phyloP scores from a whole-genome alignment of 179 eudicot species.

The Beta lomatogona region DNA sequence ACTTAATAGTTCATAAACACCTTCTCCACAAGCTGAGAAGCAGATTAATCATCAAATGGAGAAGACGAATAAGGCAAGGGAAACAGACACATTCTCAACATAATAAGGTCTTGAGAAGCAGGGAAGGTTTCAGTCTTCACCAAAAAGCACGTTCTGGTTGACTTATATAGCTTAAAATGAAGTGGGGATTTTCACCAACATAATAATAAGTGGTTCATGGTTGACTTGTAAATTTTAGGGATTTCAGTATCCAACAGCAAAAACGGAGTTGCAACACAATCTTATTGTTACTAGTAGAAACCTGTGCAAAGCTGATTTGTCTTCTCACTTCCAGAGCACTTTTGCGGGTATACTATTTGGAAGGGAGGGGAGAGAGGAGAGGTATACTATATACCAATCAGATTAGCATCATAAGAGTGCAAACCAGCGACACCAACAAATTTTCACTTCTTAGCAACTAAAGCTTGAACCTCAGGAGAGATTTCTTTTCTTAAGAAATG shows the following conservation, averaged over 20 bases:
- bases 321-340: not conserved
- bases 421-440: not conserved
- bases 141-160: not conserved
- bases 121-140: not conserved
- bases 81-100: not conserved
- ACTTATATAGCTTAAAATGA: not conserved
- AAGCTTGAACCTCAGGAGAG: not conserved
- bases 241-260: not conserved
- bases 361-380: too few relatives aligned
- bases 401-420: not conserved
- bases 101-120: not conserved
- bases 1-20: not conserved
- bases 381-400: not conserved
- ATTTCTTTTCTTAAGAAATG: too few relatives aligned
- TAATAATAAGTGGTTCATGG: not conserved
- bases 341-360: not conserved
- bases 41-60: not conserved
- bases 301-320: too few relatives aligned
- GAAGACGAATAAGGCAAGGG: not conserved
- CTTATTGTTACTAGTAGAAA: not conserved
- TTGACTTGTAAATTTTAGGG: not conserved
- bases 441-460: not conserved
- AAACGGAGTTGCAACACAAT: not conserved
- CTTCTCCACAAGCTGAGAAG: not conserved
- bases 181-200: too few relatives aligned